A percentile compares a stretch with the other conserved stretches of the same genome.
Conservation (phyloP, 257 asterid genomes). For the Solanum pinnatisectum region DNA sequence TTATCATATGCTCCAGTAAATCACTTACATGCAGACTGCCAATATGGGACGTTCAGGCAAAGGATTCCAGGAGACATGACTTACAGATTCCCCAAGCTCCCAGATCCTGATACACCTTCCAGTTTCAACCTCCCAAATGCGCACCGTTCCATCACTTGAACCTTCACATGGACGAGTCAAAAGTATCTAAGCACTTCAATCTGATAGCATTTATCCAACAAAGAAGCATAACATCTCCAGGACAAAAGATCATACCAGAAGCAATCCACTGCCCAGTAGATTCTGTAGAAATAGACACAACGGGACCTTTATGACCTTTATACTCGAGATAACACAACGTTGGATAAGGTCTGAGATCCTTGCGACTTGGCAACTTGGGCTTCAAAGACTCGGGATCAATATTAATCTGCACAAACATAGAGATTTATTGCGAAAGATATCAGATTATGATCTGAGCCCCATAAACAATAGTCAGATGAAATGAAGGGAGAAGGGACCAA, state of each 20-base stretch:
- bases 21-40: constrained; percentile 76
- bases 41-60: constrained; percentile 63
- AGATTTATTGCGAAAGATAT: not conserved
- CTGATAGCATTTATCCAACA: not conserved
- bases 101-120: constrained; percentile 80
- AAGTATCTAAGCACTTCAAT: not conserved
- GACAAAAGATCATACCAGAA: constrained; percentile 53
- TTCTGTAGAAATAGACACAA: constrained; percentile 60
- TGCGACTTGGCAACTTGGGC: constrained; percentile 91
- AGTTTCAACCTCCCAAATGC: constrained; percentile 96
- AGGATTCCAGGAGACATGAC: constrained; percentile 88
- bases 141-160: constrained; percentile 87
- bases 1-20: not conserved
- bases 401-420: constrained; percentile 48
- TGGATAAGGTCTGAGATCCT: constrained; percentile 91
- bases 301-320: constrained; percentile 91
- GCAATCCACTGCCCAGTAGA: constrained; percentile 94
- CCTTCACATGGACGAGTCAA: constrained; percentile 34
- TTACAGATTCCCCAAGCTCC: constrained; percentile 70
- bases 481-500: not conserved
- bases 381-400: constrained; percentile 93
- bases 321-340: constrained; percentile 87
- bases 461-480: not conserved
- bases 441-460: not conserved
- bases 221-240: not conserved